Evolutionary conservation across 1,284 basidiomycete genomes (phyloP).

Genomic region (Singerocomus rubriflavus): DNA sequence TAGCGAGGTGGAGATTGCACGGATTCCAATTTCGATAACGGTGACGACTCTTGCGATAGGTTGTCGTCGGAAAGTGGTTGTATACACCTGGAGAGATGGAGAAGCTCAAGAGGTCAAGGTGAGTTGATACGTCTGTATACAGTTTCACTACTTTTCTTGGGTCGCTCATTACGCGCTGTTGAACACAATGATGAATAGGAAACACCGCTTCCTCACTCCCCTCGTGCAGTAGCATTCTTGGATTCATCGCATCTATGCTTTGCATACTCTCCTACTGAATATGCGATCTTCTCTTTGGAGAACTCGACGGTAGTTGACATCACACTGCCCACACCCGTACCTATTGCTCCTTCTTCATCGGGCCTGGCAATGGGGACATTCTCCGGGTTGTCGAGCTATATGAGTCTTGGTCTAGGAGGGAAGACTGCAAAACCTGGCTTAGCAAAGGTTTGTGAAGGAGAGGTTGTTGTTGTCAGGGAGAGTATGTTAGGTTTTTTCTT

Average conservation of each 20-base stretch:
- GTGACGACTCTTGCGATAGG: slow-evolving; percentile 83
- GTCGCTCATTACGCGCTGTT: slow-evolving; percentile 1
- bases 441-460: slow-evolving; percentile 59
- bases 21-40: slow-evolving; percentile 46
- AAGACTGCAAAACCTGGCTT: slow-evolving; percentile 69
- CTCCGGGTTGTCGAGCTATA: slow-evolving; percentile 79
- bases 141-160: not conserved
- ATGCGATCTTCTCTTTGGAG: slow-evolving; percentile 69
- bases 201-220: slow-evolving; percentile 79
- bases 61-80: slow-evolving; percentile 79
- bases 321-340: slow-evolving; percentile 40
- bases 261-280: slow-evolving; percentile 74
- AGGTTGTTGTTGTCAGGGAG: slow-evolving; percentile 78
- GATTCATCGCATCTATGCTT: slow-evolving; percentile 65
- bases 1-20: slow-evolving; percentile 35
- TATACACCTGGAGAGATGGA: slow-evolving; percentile 87
- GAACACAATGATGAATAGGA: slow-evolving; percentile 49
- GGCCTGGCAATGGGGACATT: slow-evolving; percentile 59
- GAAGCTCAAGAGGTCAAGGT: slow-evolving; percentile 76
- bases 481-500: slow-evolving; percentile 48
- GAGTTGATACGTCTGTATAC: slow-evolving; percentile 15
- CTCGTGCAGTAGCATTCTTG: slow-evolving; percentile 71
- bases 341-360: slow-evolving; percentile 45
- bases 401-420: slow-evolving; percentile 77
- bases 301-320: slow-evolving; percentile 60